These are phyloP conservation scores for Nasturtium officinale DNA, from an alignment of 345 rosid species.

Conservation along the genomic window DNA sequence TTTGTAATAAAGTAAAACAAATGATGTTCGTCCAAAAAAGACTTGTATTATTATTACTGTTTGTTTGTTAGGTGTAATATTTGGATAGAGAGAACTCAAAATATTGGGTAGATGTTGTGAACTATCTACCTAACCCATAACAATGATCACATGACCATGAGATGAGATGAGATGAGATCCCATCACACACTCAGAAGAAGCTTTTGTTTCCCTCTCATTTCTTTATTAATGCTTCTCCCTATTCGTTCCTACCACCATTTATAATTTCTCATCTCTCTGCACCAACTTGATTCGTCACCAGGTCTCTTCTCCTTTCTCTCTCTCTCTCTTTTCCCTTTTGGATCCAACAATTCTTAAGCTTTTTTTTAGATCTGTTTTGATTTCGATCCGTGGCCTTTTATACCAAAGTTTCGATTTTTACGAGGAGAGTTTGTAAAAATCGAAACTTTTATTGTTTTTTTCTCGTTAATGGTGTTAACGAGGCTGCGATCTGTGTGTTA, in stretches of 20 bases:
- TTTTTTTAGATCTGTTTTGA: slow-evolving; percentile 26
- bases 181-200: slow-evolving; percentile 12
- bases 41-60: neutral
- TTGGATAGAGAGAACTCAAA: neutral
- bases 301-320: slow-evolving; percentile 17
- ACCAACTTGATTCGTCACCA: slow-evolving; percentile 15
- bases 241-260: neutral
- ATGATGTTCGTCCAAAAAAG: neutral
- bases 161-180: neutral
- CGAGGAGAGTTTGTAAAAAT: slow-evolving; percentile 27
- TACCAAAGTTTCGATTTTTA: slow-evolving; percentile 41
- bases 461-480: slow-evolving; percentile 8
- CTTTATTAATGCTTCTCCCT: slow-evolving; percentile 27
- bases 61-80: neutral
- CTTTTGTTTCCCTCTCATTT: slow-evolving; percentile 40
- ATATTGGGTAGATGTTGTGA: slow-evolving; percentile 37
- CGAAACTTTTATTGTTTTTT: neutral
- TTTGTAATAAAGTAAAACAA: neutral
- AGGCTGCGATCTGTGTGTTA: slow-evolving; percentile 9
- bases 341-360: slow-evolving; percentile 7
- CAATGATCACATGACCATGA: slow-evolving; percentile 39
- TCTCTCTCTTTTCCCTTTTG: neutral
- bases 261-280: neutral
- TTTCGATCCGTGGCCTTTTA: slow-evolving; percentile 10
- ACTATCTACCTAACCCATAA: slow-evolving; percentile 49